These are phyloP conservation scores for Coleophoma crateriformis DNA, from an alignment of 2,329 filamentous ascomycete genomes.

Conservation along the genomic window DNA sequence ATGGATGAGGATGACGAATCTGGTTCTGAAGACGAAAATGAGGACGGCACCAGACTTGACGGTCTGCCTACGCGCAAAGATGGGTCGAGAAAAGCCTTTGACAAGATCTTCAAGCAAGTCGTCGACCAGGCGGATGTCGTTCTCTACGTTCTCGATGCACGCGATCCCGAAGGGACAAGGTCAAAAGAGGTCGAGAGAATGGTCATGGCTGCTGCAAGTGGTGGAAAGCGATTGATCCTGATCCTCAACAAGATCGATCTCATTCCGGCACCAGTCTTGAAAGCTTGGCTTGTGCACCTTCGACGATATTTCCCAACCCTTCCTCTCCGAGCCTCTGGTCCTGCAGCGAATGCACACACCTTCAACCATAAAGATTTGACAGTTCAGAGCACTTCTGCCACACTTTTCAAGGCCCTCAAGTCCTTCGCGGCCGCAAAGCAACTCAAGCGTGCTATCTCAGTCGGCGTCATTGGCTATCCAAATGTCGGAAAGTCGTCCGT, in stretches of 20 bases:
- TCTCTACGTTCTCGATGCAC: slow-evolving; percentile 87
- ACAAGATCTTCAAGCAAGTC: slow-evolving; percentile 94
- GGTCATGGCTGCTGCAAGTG: slow-evolving; percentile 81
- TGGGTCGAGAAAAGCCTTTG: slow-evolving; percentile 78
- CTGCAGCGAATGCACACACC: slow-evolving; percentile 78
- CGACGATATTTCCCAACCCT: slow-evolving; percentile 88
- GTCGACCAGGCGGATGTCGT: slow-evolving; percentile 85
- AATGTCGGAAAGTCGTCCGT: slow-evolving; percentile 96
- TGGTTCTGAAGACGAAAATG: slow-evolving; percentile 40
- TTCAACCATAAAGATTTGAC: slow-evolving; percentile 91
- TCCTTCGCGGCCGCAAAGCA: slow-evolving; percentile 78
- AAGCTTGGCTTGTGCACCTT: slow-evolving; percentile 78
- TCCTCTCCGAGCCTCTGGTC: slow-evolving; percentile 76
- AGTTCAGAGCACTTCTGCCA: slow-evolving; percentile 76
- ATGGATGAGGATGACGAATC: slow-evolving; percentile 49
- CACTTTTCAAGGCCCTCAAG: slow-evolving; percentile 85
- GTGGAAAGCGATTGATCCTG: slow-evolving; percentile 82
- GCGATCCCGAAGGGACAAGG: slow-evolving; percentile 84
- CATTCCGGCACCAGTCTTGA: slow-evolving; percentile 74
- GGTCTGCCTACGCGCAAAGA: slow-evolving; percentile 48
- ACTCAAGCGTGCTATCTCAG: slow-evolving; percentile 82
- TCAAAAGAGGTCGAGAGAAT: slow-evolving; percentile 87
- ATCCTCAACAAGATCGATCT: slow-evolving; percentile 96
- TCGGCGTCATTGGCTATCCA: slow-evolving; percentile 91
- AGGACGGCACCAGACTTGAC: slow-evolving; percentile 43